These are phyloP conservation scores for Colletotrichum truncatum DNA, from an alignment of 2,329 filamentous ascomycete genomes.

Conservation along the genomic window DNA sequence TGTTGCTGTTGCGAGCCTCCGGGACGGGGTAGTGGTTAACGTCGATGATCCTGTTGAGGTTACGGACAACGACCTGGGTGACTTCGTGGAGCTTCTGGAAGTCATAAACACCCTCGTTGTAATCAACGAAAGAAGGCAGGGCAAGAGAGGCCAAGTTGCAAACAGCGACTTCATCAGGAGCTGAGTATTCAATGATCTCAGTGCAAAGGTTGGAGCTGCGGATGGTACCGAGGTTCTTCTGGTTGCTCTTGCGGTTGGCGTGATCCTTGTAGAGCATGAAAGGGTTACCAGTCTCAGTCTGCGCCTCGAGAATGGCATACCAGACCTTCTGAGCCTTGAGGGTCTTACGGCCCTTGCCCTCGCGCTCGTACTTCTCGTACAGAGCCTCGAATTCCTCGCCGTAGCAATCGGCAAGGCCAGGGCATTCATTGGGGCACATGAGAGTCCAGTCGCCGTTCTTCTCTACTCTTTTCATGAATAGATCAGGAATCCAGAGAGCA, in stretches of 20 bases:
- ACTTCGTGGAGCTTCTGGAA: conserved; percentile 98
- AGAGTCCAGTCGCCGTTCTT: conserved; percentile 97
- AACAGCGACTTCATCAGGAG: conserved; percentile 97
- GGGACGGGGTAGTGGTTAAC: conserved; percentile 98
- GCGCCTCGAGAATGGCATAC: conserved; percentile 97
- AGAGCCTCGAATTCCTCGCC: conserved; percentile 96
- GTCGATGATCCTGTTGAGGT: conserved; percentile 98
- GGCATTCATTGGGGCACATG: conserved; percentile 97
- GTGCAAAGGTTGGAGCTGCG: conserved; percentile 99
- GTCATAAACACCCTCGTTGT: conserved; percentile 85
- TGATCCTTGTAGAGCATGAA: conserved; percentile 99
- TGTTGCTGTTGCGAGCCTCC: conserved; percentile 95
- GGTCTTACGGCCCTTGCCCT: conserved; percentile 87
- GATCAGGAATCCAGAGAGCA: conserved; percentile 96
- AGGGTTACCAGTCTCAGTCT: conserved; percentile 98
- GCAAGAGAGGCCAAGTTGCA: conserved; percentile 97
- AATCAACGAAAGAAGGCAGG: conserved; percentile 90
- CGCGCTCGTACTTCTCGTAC: conserved; percentile 91
- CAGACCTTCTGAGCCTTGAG: conserved; percentile 98
- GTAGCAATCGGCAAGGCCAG: conserved; percentile 94
- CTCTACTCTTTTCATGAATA: conserved; percentile 99
- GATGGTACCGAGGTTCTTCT: conserved; percentile 99
- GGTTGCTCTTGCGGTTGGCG: conserved; percentile 99
- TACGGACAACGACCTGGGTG: conserved; percentile 88
- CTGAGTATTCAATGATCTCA: conserved; percentile 97